Conservation (phyloP, 176 grass and related monocot genomes). For the Saccharum spontaneum region DNA sequence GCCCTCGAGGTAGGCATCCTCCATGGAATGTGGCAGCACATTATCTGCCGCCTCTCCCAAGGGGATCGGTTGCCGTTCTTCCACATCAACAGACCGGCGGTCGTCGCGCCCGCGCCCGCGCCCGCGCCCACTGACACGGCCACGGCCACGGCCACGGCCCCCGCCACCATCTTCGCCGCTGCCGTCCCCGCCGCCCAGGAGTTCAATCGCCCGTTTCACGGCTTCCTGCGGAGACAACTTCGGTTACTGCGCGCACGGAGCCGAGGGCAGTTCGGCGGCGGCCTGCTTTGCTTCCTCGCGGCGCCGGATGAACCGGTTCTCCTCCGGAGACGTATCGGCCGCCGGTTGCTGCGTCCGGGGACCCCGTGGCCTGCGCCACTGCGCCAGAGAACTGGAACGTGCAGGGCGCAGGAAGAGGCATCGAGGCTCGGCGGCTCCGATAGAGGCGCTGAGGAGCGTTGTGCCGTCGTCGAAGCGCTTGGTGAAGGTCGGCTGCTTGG, state of each 20-base stretch:
- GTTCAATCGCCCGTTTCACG: conserved; percentile 59
- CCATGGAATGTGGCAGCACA: conserved; percentile 34
- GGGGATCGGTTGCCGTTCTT: neutral
- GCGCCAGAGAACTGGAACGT: conserved; percentile 37
- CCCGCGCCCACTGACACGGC: neutral
- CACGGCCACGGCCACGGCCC: conserved; percentile 1
- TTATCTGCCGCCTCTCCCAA: conserved; percentile 48
- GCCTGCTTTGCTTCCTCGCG: conserved; percentile 21
- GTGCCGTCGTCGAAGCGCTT: conserved; percentile 30
- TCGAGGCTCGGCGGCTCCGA: neutral
- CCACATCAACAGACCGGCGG: neutral
- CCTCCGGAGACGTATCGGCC: conserved; percentile 19
- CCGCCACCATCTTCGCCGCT: neutral
- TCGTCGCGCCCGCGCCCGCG: neutral
- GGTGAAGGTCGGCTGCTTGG: conserved; percentile 35
- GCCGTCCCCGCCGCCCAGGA: conserved; percentile 44
- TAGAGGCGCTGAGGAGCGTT: neutral
- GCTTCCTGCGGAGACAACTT: conserved; percentile 53
- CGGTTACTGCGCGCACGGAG: neutral
- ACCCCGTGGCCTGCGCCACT: conserved; percentile 70
- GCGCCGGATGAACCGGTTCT: conserved; percentile 56
- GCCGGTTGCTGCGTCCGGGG: conserved; percentile 22
- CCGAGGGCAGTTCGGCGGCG: neutral
- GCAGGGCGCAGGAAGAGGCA: neutral
- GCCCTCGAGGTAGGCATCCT: conserved; percentile 45